Evolutionary conservation across 306 rosid genomes (phyloP).

Genomic region (Vicia sativa): DNA sequence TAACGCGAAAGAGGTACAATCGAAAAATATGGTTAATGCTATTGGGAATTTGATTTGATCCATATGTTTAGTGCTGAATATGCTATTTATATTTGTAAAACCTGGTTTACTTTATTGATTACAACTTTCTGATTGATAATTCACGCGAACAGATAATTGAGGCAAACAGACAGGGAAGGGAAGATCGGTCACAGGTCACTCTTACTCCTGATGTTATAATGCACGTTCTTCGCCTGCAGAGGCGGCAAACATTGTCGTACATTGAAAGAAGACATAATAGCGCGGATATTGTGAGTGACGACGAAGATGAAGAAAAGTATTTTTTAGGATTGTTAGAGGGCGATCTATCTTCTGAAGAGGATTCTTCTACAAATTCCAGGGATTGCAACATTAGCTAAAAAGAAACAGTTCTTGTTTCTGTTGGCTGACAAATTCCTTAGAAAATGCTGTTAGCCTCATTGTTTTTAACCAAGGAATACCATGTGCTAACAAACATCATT

Average conservation of each 20-base stretch:
- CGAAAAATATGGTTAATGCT: conserved; percentile 9
- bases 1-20: conserved; percentile 47
- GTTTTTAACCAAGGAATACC: conserved; percentile 6
- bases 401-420: conserved; percentile 17
- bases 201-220: conserved; percentile 53
- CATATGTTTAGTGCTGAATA: conserved; percentile 2
- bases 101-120: conserved; percentile 12
- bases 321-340: conserved; percentile 39
- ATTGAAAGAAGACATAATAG: conserved; percentile 48
- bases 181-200: conserved; percentile 45
- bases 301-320: conserved; percentile 44
- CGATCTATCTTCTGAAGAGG: conserved; percentile 48
- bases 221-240: conserved; percentile 62
- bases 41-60: conserved; percentile 21
- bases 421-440: conserved; percentile 23
- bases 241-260: conserved; percentile 51
- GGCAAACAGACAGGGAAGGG: conserved; percentile 55
- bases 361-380: conserved; percentile 35
- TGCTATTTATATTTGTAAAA: conserved; percentile 21
- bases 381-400: conserved; percentile 56
- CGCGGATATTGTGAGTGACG: conserved; percentile 52
- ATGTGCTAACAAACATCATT: conserved; percentile 14
- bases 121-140: conserved; percentile 24
- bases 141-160: conserved; percentile 49
- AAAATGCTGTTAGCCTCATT: conserved; percentile 19